Base-by-base conservation (phyloP, 192 early-diverging fungal species). In the Pilobolus umbonatus region DNA sequence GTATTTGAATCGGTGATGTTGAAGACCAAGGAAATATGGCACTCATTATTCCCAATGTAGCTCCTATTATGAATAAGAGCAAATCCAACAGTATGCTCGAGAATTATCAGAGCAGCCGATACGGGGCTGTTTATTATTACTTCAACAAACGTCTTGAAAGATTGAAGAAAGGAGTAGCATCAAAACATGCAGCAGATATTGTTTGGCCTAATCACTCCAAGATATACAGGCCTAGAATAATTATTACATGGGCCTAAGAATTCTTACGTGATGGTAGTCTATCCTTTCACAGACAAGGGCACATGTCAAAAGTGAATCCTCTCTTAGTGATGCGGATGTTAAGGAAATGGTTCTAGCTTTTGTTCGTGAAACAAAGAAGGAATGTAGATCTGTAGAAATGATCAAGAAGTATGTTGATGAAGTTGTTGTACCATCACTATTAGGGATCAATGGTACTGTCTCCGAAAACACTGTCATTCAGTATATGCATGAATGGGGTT, bases 401-500 rank as follows among this genome's bases (percentile, higher is more conserved):
- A 21, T 53, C 11, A 34, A 53, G 30, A 17, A 53, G 32, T 53
- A 10, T 4, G 26, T 57, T 11, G 28, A 43, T 28, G 24, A 42
- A 7, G 55, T 31, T 14, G 21, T 35, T 12, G 21, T 57, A 0
- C 39, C 55, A 1, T 25, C 2, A 1, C 17, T 57, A n/a, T n/a
- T 19, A 11, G 26, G 21, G 26, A 17, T 11, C 9, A 1, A 15
- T n/a, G 5, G 55, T 29, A 1, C 55, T 0, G 32, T 42, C 3
- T 25, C 17, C 26, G 2, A 1, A 10, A 55, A 2, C 8, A 55
- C 51, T 2, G 3, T 53, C 2, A 35, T 26, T n/a, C 9, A 26
- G 6, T 53, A 35, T 53, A 9, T 53, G 2, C 29, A 25, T 3
- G 51, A 53, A 17, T 53, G 51, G 51, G 53, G 68, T n/a, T 64